A percentile compares a stretch with the other conserved stretches of the same genome.
phyloP scores from a whole-genome alignment of 805 yeast genomes.

The Zygotorulaspora chibaensis region DNA sequence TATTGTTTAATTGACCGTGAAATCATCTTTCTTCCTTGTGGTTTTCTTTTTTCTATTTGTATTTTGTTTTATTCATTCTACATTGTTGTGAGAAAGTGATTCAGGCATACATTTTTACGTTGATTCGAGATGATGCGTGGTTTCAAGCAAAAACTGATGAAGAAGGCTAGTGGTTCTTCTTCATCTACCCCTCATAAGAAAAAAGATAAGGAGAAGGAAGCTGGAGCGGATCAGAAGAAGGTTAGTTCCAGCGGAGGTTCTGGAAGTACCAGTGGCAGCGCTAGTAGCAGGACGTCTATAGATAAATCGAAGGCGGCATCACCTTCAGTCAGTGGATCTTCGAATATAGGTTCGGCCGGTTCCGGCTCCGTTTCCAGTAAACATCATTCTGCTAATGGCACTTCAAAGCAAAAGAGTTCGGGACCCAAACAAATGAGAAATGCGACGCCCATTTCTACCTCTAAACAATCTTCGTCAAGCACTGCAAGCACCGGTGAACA shows the following conservation, averaged over 20 bases:
- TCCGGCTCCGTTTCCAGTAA: conserved; percentile 4
- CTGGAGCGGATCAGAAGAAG: conserved; percentile 32
- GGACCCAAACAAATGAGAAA: conserved; percentile 5
- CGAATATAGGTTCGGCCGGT: conserved; percentile 7
- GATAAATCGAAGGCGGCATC: conserved; percentile 14
- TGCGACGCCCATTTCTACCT: conserved; percentile 7
- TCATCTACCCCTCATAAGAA: conserved; percentile 35
- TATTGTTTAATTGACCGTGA: neutral
- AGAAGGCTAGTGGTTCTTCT: conserved; percentile 36
- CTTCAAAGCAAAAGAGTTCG: conserved; percentile 8
- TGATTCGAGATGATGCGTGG: conserved; percentile 63
- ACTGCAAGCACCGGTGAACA: neutral
- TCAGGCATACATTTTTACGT: neutral
- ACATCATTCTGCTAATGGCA: conserved; percentile 4
- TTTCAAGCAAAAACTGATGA: conserved; percentile 51
- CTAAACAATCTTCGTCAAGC: conserved; percentile 1
- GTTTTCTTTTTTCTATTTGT: neutral
- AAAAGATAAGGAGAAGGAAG: conserved; percentile 43
- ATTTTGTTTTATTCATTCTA: neutral
- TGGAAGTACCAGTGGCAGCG: conserved; percentile 14
- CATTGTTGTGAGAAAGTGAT: neutral
- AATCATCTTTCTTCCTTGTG: neutral
- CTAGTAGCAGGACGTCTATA: conserved; percentile 13
- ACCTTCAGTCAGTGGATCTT: conserved; percentile 7
- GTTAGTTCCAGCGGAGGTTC: conserved; percentile 7